Percentiles rank a stretch among this genome's conserved stretches.
Evolutionary conservation across 768 basidiomycete species (phyloP).

Genomic region (Kwoniella mangroviensis): DNA sequence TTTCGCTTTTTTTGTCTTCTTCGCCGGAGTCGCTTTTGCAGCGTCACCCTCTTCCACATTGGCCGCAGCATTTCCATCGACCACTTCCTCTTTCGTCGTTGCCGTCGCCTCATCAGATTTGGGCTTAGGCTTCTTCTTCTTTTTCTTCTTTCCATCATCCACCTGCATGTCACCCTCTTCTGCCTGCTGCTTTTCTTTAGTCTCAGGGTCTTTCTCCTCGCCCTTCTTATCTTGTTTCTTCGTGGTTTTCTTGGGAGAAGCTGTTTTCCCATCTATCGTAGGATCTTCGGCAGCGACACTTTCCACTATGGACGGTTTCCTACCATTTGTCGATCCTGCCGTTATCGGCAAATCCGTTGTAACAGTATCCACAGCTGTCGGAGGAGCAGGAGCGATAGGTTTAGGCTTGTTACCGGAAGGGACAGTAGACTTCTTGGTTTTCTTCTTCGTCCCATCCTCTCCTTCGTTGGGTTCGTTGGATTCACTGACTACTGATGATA

Average conservation of each 20-base stretch:
- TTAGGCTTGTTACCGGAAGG: slow-evolving; percentile 1
- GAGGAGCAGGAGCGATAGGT: slow-evolving; percentile 19
- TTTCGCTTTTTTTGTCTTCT: slow-evolving; percentile 18
- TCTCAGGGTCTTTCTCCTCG: slow-evolving; percentile 4
- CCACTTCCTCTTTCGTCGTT: slow-evolving; percentile 3
- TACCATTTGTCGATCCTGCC: background rate
- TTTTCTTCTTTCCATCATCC: slow-evolving; percentile 8
- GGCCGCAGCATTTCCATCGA: background rate
- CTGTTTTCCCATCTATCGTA: slow-evolving; percentile 14
- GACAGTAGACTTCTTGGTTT: slow-evolving; percentile 16
- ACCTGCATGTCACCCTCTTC: background rate
- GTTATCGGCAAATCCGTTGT: background rate
- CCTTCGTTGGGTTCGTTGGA: too few species aligned
- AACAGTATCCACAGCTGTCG: background rate
- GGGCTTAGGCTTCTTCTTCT: slow-evolving; percentile 37
- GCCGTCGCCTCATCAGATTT: slow-evolving; percentile 17
- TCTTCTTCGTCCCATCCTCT: slow-evolving; percentile 25
- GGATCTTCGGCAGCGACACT: slow-evolving; percentile 17
- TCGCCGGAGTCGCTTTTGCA: slow-evolving; percentile 12
- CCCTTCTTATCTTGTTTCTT: slow-evolving; percentile 3
- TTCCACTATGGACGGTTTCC: slow-evolving; percentile 6
- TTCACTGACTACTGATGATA: slow-evolving; percentile 30
- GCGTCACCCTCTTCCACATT: slow-evolving; percentile 9
- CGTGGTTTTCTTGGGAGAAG: slow-evolving; percentile 20
- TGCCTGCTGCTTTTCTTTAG: slow-evolving; percentile 7